Evolutionary conservation across 177 flowering plant species (phyloP).

Genomic region (Vitis hybrid): DNA sequence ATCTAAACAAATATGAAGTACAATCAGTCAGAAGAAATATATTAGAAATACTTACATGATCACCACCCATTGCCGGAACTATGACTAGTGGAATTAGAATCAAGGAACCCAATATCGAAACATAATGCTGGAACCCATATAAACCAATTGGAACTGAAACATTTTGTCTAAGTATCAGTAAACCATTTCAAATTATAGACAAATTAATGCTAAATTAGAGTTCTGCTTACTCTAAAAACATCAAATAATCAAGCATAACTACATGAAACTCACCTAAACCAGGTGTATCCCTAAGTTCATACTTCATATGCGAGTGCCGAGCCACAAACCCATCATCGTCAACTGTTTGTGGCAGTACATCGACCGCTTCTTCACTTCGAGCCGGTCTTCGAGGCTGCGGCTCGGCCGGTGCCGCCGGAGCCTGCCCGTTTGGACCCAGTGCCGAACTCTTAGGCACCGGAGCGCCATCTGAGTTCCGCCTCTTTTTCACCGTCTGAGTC

Average conservation of each 20-base stretch:
- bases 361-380: slow-evolving; percentile 48
- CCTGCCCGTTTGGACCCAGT: slow-evolving; percentile 32
- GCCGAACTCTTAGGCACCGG: slow-evolving; percentile 28
- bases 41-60: slow-evolving; percentile 48
- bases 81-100: slow-evolving; percentile 91
- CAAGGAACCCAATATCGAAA: slow-evolving; percentile 91
- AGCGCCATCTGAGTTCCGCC: slow-evolving; percentile 61
- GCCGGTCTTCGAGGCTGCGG: slow-evolving; percentile 31
- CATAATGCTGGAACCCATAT: slow-evolving; percentile 88
- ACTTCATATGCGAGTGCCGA: slow-evolving; percentile 83
- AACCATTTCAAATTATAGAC: not conserved
- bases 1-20: not conserved
- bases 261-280: slow-evolving; percentile 68
- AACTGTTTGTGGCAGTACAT: slow-evolving; percentile 47
- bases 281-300: slow-evolving; percentile 89
- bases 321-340: slow-evolving; percentile 65
- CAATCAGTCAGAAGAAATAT: not conserved
- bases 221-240: not conserved
- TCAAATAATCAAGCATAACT: not conserved
- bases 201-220: not conserved
- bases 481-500: slow-evolving; percentile 52
- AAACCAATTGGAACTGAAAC: slow-evolving; percentile 89
- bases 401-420: slow-evolving; percentile 15
- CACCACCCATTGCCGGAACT: slow-evolving; percentile 99
- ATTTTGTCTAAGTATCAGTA: not conserved